Base-by-base conservation (phyloP, 306 rosid genomes). In the Gynostemma pentaphyllum region DNA sequence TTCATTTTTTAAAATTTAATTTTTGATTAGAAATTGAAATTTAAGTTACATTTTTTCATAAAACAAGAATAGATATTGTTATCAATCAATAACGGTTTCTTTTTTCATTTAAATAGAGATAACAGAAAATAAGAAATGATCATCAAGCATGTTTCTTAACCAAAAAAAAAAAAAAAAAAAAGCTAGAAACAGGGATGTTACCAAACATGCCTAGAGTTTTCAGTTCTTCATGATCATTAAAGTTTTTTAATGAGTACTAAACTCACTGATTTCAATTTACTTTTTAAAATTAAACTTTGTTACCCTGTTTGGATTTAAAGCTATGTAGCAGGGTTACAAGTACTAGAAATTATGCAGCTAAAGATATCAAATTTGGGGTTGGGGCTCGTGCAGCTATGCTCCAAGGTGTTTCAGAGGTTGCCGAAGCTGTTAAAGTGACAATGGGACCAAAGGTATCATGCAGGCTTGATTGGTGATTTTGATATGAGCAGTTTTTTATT, bases 381-480 rank as follows among this genome's bases (percentile, higher is more conserved):
- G 87, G 87, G 44, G 98, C 96, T 72, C 98, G 96, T 28, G 95
- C 96, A 14, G 86, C 96, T 45, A 79, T 92, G 78, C 72, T 92
- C 23, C 87, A 79, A 67, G 98, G 98, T 7, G 96, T 92, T 32
- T 77, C 96, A 27, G 88, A 88, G 76, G 95, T 92, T 39, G 96
- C 98, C 14, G 95, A 88, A 9, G 98, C 98, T 49, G 98, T 92
- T 4, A 92, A 92, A 86, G 96, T 92, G 45, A 92, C 98, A 16
- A 92, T 92, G 98, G 95, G 98, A 55, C 98, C 96, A 13, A 88
- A 88, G 98, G 98, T 91, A 71, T 61, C 55, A n/a, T n/a, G n/a
- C n/a, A 50, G 15, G 24, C 64, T 23, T 36, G 47, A 30, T 55
- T 52, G 42, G 37, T 61, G 7, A 4, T 50, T 73, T 57, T 44